Percentiles rank a stretch among this genome's conserved stretches.
These are phyloP conservation scores for Kodamaea sp. DNA, from an alignment of 1,139 yeast genomes.

Conservation along the genomic window DNA sequence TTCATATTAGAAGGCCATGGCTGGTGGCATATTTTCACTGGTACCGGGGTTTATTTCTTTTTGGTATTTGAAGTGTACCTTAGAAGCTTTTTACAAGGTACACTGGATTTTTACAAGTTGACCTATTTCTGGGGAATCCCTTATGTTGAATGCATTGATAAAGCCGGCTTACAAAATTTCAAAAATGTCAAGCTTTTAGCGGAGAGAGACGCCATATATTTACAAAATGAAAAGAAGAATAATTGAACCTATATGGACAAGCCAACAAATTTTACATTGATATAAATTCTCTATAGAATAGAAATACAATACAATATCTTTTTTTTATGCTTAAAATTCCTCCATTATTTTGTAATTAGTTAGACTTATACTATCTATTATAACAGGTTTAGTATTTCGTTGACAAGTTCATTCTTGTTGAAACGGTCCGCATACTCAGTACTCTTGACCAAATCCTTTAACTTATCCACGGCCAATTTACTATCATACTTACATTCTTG, in stretches of 20 bases:
- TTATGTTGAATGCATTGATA: conserved; percentile 29
- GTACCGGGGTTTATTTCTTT: conserved; percentile 58
- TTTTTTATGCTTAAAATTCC: conserved; percentile 2
- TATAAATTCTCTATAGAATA: background rate
- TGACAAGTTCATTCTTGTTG: conserved; percentile 35
- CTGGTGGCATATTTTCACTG: conserved; percentile 96
- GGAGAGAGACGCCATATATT: conserved; percentile 15
- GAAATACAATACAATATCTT: background rate
- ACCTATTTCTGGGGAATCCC: conserved; percentile 43
- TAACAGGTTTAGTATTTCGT: conserved; percentile 37
- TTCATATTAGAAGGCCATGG: conserved; percentile 88
- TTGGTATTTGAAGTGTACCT: conserved; percentile 71
- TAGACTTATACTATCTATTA: conserved; percentile 10
- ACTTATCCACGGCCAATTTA: conserved; percentile 35
- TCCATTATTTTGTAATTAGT: background rate
- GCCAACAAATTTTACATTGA: background rate
- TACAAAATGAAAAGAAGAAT: conserved; percentile 8
- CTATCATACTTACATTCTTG: conserved; percentile 26
- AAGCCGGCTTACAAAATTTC: conserved; percentile 25
- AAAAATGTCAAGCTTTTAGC: conserved; percentile 21
- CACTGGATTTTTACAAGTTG: conserved; percentile 48
- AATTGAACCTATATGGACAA: conserved; percentile 1
- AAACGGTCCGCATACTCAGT: conserved; percentile 21
- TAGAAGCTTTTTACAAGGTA: conserved; percentile 56
- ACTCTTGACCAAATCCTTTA: conserved; percentile 33